Percentiles rank a stretch among this genome's conserved stretches.
These are phyloP conservation scores for Staphylotrichum tortipilum DNA, from an alignment of 495 filamentous ascomycete species.

Conservation along the genomic window DNA sequence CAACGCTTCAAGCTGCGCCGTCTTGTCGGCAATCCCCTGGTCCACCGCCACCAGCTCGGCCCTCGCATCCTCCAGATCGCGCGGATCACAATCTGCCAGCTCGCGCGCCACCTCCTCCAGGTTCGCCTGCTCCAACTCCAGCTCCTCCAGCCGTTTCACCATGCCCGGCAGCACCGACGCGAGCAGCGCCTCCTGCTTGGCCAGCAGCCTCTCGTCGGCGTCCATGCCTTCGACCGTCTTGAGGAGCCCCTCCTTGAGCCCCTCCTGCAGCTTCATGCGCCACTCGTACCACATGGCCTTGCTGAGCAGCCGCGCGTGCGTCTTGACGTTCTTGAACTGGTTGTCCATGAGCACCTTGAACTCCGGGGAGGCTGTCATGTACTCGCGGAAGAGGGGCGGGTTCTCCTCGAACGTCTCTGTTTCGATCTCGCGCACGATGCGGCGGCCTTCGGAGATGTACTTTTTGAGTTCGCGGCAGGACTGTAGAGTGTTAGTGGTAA, in stretches of 20 bases:
- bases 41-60: conserved; percentile 56
- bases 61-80: conserved; percentile 61
- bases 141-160: conserved; percentile 44
- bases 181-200: conserved; percentile 58
- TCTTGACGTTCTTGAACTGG: conserved; percentile 94
- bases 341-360: conserved; percentile 82
- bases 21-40: conserved; percentile 59
- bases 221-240: conserved; percentile 69
- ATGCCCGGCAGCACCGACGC: conserved; percentile 57
- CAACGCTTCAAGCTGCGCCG: conserved; percentile 53
- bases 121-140: conserved; percentile 53
- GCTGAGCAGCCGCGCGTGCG: conserved; percentile 76
- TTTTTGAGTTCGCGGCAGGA: conserved; percentile 90
- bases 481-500: no score
- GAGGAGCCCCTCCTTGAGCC: conserved; percentile 68
- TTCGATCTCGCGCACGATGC: conserved; percentile 82
- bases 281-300: conserved; percentile 97
- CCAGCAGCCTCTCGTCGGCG: conserved; percentile 59
- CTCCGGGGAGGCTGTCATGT: conserved; percentile 77
- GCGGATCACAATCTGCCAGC: conserved; percentile 67
- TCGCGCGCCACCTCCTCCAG: conserved; percentile 66
- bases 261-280: conserved; percentile 84
- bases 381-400: conserved; percentile 84
- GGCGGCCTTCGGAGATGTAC: conserved; percentile 84
- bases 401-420: conserved; percentile 78